Base-by-base conservation (phyloP, 176 grass and related monocot genomes). In the Rhipidocladum racemiflorum region DNA sequence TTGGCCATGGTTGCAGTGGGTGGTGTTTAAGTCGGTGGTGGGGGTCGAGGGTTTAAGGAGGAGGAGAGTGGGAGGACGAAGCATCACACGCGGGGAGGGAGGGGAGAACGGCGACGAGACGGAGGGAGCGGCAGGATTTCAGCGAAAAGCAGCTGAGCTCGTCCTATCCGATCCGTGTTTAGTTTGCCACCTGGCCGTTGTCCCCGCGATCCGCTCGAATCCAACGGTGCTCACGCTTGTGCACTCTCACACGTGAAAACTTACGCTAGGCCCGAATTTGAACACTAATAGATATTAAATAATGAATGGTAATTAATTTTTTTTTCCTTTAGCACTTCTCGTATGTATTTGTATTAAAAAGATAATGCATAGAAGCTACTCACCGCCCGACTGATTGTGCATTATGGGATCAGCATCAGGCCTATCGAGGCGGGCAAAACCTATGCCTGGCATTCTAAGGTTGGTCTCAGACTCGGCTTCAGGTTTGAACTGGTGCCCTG, bases 1-100 rank as follows among this genome's bases (percentile, higher is more conserved):
- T 2, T 39, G 59, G 39, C 69, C 69, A 65, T 82, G 12, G 79
- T 65, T 5, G 79, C 71, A 36, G 76, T 21, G 27, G 81, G 34
- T 48, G 20, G 71, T 71, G 77, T 44, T 69, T 51, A 44, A 30
- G 64, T 14, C 23, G 77, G 11, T 7, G 48, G 28, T 7, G 29
- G 66, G 65, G 48, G 59, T 6, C 29, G 56, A 90, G 65, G 78
- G 88, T 90, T 86, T 90, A 86, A 61, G 66, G 11, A 83, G 66
- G 78, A 65, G 50, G 73, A 82, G 78, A 34, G 73, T 73, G 49
- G 83, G 83, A 45, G 86, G 73, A 35, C 78, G 83, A 73, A 90
- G 88, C 88, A 90, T 86, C 2, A 54, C 66, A 54, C 57, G 46
- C 48, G 49, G 62, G 15, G 49, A 66, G 3, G 79, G 21, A 60